Evolutionary conservation across 495 filamentous ascomycete species (phyloP).

Genomic region (Usnea hakonensis): DNA sequence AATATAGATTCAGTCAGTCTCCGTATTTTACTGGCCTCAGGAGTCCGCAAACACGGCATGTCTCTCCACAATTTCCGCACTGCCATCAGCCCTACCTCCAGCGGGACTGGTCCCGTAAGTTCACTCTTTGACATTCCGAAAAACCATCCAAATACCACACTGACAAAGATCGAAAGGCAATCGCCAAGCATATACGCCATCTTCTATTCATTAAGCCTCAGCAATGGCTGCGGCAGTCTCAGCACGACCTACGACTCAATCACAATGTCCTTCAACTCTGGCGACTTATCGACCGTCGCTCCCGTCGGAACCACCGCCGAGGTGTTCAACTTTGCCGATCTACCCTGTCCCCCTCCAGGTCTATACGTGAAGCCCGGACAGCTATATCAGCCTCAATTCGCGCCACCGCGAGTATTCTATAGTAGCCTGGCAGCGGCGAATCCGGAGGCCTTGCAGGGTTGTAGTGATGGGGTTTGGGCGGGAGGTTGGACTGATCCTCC

Average conservation of each 20-base stretch:
- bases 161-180: background rate
- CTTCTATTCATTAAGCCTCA: background rate
- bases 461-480: background rate
- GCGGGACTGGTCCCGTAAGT: background rate
- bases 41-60: background rate
- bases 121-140: background rate
- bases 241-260: background rate
- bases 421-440: background rate
- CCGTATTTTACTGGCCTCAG: background rate
- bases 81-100: background rate
- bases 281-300: background rate
- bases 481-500: background rate
- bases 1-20: background rate
- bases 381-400: background rate
- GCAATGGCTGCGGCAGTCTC: background rate
- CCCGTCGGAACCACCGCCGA: background rate
- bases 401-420: background rate
- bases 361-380: background rate
- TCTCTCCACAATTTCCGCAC: background rate
- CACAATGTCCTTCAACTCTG: background rate
- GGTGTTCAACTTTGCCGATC: background rate
- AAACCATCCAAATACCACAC: background rate
- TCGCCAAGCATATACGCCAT: background rate
- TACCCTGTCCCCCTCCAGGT: background rate
- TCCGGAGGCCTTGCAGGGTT: background rate